These are phyloP conservation scores for Begonia masoniana DNA, from an alignment of 306 rosid species.

Conservation along the genomic window DNA sequence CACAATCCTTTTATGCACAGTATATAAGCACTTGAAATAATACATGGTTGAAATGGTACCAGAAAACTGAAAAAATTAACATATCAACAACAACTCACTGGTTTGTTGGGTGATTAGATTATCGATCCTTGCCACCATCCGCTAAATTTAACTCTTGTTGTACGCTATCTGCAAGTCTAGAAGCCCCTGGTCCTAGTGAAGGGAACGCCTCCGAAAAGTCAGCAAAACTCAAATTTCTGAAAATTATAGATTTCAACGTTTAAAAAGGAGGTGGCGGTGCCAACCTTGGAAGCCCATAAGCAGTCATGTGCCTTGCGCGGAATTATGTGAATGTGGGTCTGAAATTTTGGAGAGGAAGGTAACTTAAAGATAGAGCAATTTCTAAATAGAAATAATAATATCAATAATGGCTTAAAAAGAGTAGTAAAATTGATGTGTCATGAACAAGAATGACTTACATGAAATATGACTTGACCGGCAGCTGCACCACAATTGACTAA, in stretches of 20 bases:
- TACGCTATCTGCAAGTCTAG: slow-evolving; percentile 45
- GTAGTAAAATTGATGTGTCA: neutral
- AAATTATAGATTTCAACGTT: slow-evolving; percentile 4
- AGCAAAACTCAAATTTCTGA: slow-evolving; percentile 10
- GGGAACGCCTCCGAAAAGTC: slow-evolving; percentile 62
- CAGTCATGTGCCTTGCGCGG: slow-evolving; percentile 77
- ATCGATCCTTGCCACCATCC: slow-evolving; percentile 24
- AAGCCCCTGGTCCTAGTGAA: slow-evolving; percentile 51
- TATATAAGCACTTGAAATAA: too few species aligned
- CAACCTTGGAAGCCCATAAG: slow-evolving; percentile 93
- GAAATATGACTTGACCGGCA: slow-evolving; percentile 97
- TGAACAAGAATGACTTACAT: slow-evolving; percentile 38
- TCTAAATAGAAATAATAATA: too few species aligned
- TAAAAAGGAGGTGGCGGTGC: neutral
- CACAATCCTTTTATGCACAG: too few species aligned
- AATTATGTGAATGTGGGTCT: slow-evolving; percentile 92
- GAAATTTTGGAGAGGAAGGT: slow-evolving; percentile 9
- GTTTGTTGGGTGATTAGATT: slow-evolving; percentile 32
- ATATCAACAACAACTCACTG: slow-evolving; percentile 9
- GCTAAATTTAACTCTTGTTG: too few species aligned
- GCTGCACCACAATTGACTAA: slow-evolving; percentile 27
- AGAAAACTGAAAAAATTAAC: too few species aligned
- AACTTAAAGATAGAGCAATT: too few species aligned
- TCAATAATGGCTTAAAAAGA: too few species aligned
- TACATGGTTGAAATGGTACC: neutral